These are phyloP conservation scores for Saussurea involucrata DNA, from an alignment of 129 eudicot genomes.

Conservation along the genomic window DNA sequence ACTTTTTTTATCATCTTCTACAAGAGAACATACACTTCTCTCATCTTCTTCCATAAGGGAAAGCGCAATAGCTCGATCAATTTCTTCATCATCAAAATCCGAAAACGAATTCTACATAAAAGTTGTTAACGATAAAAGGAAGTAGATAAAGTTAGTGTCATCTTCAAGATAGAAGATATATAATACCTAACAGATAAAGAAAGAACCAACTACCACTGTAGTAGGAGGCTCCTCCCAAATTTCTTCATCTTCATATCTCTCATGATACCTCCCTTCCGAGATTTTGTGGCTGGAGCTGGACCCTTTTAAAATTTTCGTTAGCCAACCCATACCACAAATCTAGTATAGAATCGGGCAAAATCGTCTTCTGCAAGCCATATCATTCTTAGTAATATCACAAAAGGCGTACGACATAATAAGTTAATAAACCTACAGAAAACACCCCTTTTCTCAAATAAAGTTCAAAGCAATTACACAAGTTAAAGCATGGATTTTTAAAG, in stretches of 20 bases:
- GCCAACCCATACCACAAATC: constrained; percentile 74
- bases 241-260: constrained; percentile 52
- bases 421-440: neutral
- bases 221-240: constrained; percentile 66
- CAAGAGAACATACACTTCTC: constrained; percentile 18
- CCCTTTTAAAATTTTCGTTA: constrained; percentile 79
- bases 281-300: constrained; percentile 73
- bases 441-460: neutral
- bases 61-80: constrained; percentile 87
- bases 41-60: constrained; percentile 85
- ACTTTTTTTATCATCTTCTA: constrained; percentile 33
- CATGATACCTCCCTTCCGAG: constrained; percentile 73
- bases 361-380: constrained; percentile 39
- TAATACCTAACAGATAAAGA: constrained; percentile 5
- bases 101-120: constrained; percentile 61
- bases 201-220: constrained; percentile 42
- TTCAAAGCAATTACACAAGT: neutral
- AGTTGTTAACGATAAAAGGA: neutral
- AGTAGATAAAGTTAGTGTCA: neutral
- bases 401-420: neutral
- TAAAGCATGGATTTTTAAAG: neutral
- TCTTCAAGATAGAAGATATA: neutral
- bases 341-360: constrained; percentile 17
- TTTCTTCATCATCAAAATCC: constrained; percentile 71
- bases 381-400: constrained; percentile 9